phyloP scores from a whole-genome alignment of 257 asterid genomes.

The Ligustrum vulgare region DNA sequence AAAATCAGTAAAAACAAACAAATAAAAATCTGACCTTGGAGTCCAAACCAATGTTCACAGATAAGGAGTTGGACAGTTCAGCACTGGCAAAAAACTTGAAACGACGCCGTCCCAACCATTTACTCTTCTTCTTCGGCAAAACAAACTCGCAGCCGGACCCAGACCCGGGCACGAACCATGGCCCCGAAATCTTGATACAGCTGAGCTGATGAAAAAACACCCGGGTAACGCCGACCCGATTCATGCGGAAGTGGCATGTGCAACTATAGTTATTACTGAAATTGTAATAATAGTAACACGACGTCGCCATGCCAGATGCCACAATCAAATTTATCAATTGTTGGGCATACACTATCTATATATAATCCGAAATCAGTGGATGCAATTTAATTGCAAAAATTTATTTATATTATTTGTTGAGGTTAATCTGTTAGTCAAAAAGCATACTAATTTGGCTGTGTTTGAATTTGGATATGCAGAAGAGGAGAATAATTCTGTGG shows the following conservation, averaged over 20 bases:
- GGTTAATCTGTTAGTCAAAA: neutral
- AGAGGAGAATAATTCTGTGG: slow-evolving; percentile 37
- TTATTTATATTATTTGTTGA: neutral
- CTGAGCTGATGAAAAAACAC: slow-evolving; percentile 41
- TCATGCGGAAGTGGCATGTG: slow-evolving; percentile 48
- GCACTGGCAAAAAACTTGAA: slow-evolving; percentile 48
- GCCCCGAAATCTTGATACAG: slow-evolving; percentile 36
- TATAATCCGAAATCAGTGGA: neutral
- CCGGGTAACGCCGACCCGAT: slow-evolving; percentile 41
- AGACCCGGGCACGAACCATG: slow-evolving; percentile 24
- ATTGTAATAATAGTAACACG: slow-evolving; percentile 27
- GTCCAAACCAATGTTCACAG: slow-evolving; percentile 69
- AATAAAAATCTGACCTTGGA: slow-evolving; percentile 51
- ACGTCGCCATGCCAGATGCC: slow-evolving; percentile 51
- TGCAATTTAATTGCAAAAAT: too few species aligned
- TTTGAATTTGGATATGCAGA: slow-evolving; percentile 16
- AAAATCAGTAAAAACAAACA: neutral
- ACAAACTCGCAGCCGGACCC: slow-evolving; percentile 20
- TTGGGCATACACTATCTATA: neutral
- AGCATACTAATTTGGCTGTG: slow-evolving; percentile 10
- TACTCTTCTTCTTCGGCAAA: slow-evolving; percentile 39
- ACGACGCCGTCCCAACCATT: slow-evolving; percentile 43
- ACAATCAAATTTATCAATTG: slow-evolving; percentile 9
- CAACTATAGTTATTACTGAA: slow-evolving; percentile 26
- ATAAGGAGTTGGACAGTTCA: slow-evolving; percentile 63